Percentiles rank a stretch among this genome's conserved stretches.
These are phyloP conservation scores for Entonaema liquescens DNA, from an alignment of 495 filamentous ascomycete genomes.

Conservation along the genomic window DNA sequence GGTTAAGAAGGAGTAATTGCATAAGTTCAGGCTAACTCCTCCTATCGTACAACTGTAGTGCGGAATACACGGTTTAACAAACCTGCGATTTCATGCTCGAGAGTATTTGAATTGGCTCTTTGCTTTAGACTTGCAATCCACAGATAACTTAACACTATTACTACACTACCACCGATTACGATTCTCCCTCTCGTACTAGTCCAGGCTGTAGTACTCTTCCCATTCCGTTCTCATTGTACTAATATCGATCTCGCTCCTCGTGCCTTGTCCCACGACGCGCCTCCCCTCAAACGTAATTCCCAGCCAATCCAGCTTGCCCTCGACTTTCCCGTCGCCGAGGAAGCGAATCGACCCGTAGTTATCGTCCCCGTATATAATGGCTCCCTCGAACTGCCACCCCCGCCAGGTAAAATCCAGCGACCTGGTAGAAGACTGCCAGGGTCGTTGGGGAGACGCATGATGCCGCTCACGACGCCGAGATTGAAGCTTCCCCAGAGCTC, in stretches of 20 bases:
- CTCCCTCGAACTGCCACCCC: constrained; percentile 37
- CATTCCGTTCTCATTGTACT: constrained; percentile 40
- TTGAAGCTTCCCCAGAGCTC: constrained; percentile 49
- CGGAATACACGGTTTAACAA: background rate
- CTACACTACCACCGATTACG: constrained; percentile 19
- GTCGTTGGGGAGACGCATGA: constrained; percentile 43
- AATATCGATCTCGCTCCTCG: constrained; percentile 47
- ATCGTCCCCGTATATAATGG: constrained; percentile 15
- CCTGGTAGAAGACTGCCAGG: constrained; percentile 39
- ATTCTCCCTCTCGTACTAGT: constrained; percentile 25
- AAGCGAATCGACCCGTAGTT: constrained; percentile 42
- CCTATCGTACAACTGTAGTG: background rate
- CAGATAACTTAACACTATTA: too few relatives aligned
- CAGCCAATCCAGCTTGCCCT: constrained; percentile 38
- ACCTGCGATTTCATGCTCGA: background rate
- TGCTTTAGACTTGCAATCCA: too few relatives aligned
- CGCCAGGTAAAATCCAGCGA: constrained; percentile 44
- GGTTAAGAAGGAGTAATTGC: too few relatives aligned
- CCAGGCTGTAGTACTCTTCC: constrained; percentile 31
- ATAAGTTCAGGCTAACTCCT: too few relatives aligned
- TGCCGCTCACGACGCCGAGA: constrained; percentile 43
- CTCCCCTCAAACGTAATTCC: constrained; percentile 34
- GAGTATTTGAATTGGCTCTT: background rate
- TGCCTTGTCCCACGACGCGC: constrained; percentile 35
- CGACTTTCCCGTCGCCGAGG: constrained; percentile 43